phyloP scores from a whole-genome alignment of 768 basidiomycete species.

The Tremella fuciformis region DNA sequence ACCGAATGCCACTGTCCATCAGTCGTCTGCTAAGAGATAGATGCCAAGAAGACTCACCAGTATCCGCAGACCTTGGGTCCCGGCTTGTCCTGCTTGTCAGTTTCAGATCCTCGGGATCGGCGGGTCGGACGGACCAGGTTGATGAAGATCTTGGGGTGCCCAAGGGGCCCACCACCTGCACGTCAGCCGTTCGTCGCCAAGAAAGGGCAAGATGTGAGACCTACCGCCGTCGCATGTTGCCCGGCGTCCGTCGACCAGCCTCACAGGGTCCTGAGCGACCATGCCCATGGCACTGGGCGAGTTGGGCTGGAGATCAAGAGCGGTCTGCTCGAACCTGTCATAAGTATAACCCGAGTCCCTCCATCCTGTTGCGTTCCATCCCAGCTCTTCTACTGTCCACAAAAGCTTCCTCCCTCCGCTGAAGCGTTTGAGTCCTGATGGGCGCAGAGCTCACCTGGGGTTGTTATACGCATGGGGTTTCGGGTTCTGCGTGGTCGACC shows the following conservation, averaged over 20 bases:
- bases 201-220: conserved; percentile 47
- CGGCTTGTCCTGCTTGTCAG: conserved; percentile 71
- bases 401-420: too few species aligned
- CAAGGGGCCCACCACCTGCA: conserved; percentile 85
- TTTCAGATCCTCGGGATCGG: not conserved
- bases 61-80: conserved; percentile 81
- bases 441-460: conserved; percentile 55
- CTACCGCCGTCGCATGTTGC: conserved; percentile 93
- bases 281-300: conserved; percentile 89
- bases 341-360: too few species aligned
- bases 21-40: conserved; percentile 6
- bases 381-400: too few species aligned
- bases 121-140: conserved; percentile 67
- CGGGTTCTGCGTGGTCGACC: conserved; percentile 78
- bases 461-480: conserved; percentile 54
- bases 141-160: conserved; percentile 94
- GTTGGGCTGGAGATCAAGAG: conserved; percentile 79
- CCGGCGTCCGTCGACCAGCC: conserved; percentile 74
- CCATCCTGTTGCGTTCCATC: too few species aligned
- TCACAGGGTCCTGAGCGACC: conserved; percentile 78
- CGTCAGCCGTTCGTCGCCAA: not conserved
- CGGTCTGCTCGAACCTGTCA: conserved; percentile 88
- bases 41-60: conserved; percentile 51
- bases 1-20: conserved; percentile 73
- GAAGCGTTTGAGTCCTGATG: too few species aligned